Percentiles rank a stretch among this genome's conserved stretches.
phyloP scores from a whole-genome alignment of 176 grass and related monocot genomes.

The Areca catechu region DNA sequence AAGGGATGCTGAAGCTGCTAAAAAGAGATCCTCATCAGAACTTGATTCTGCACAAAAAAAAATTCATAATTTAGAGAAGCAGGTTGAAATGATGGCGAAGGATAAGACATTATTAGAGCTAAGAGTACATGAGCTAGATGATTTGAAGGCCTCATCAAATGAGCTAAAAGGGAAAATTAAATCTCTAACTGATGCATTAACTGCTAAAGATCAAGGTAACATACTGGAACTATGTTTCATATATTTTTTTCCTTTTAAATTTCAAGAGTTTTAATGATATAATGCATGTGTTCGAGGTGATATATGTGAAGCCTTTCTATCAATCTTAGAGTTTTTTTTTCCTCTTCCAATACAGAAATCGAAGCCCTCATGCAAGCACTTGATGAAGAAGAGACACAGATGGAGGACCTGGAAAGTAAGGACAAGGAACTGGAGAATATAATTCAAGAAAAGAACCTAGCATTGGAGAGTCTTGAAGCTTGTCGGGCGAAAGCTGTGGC shows the following conservation, averaged over 20 bases:
- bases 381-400: slow-evolving; percentile 91
- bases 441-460: slow-evolving; percentile 59
- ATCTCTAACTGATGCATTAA: slow-evolving; percentile 57
- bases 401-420: slow-evolving; percentile 69
- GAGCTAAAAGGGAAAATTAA: slow-evolving; percentile 55
- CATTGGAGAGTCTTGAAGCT: slow-evolving; percentile 67
- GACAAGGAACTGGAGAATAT: slow-evolving; percentile 48
- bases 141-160: slow-evolving; percentile 37
- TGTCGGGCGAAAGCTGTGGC: slow-evolving; percentile 56
- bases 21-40: slow-evolving; percentile 34
- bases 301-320: neutral
- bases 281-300: neutral
- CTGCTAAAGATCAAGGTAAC: slow-evolving; percentile 86
- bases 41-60: slow-evolving; percentile 44
- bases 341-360: slow-evolving; percentile 52
- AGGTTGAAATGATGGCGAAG: slow-evolving; percentile 50
- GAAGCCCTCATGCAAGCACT: slow-evolving; percentile 95
- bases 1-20: slow-evolving; percentile 52
- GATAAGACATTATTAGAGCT: slow-evolving; percentile 51
- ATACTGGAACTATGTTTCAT: neutral
- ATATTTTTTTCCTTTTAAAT: neutral
- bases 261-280: neutral
- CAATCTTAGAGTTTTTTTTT: neutral
- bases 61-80: slow-evolving; percentile 54
- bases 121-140: slow-evolving; percentile 48